Evolutionary conservation across 2,329 filamentous ascomycete genomes (phyloP).

Genomic region (Trichophyton equinum): DNA sequence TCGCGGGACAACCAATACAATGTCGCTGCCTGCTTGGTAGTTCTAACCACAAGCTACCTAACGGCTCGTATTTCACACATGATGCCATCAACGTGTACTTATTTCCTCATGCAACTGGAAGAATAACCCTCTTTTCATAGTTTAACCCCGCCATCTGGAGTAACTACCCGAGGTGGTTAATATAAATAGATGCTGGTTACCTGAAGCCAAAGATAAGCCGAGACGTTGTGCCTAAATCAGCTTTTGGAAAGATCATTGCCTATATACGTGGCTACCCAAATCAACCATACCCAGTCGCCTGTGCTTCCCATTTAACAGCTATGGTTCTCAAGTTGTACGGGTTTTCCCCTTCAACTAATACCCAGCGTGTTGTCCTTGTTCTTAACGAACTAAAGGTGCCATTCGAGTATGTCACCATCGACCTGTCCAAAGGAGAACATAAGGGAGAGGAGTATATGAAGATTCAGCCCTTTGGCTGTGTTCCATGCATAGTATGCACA

Average conservation of each 20-base stretch:
- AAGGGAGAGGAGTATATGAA: conserved; percentile 6
- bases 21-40: not conserved
- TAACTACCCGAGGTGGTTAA: not conserved
- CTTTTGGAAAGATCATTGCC: not conserved
- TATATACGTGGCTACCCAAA: not conserved
- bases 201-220: not conserved
- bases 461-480: conserved; percentile 9
- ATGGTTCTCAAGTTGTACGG: conserved; percentile 12
- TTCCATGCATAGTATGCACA: conserved; percentile 10
- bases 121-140: not conserved
- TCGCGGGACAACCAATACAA: not conserved
- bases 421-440: conserved; percentile 9
- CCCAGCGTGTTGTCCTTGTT: conserved; percentile 11
- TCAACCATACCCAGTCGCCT: not conserved
- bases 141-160: not conserved
- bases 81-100: not conserved
- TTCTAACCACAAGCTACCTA: not conserved
- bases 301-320: not conserved
- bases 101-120: not conserved
- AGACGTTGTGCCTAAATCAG: not conserved
- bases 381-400: conserved; percentile 10
- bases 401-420: conserved; percentile 8
- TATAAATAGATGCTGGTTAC: not conserved
- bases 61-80: not conserved
- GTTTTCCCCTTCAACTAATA: conserved; percentile 7